phyloP scores from a whole-genome alignment of 2,329 filamentous ascomycete genomes.

The Diaporthe sp. region DNA sequence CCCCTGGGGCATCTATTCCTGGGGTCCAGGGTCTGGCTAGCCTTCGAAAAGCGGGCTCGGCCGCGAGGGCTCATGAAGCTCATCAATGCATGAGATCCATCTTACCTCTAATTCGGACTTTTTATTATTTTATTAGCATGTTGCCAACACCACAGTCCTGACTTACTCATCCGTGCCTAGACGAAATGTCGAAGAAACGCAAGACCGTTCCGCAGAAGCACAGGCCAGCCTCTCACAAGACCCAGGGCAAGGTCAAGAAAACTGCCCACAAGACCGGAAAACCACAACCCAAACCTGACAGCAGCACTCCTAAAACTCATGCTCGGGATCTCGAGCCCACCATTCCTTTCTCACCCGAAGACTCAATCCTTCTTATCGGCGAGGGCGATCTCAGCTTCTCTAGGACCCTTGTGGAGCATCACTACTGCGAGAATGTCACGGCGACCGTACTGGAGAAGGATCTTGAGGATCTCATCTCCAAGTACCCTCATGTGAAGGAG shows the following conservation, averaged over 20 bases:
- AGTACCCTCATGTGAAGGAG: constrained; percentile 77
- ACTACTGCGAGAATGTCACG: constrained; percentile 73
- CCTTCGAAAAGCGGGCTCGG: constrained; percentile 28
- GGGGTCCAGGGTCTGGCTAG: constrained; percentile 16
- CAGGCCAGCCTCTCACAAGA: constrained; percentile 26
- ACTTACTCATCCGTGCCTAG: not conserved
- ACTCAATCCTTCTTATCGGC: constrained; percentile 80
- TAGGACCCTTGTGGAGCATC: constrained; percentile 71
- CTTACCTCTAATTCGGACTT: not conserved
- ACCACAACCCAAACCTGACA: constrained; percentile 37
- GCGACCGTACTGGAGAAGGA: constrained; percentile 75
- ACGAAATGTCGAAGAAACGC: constrained; percentile 46
- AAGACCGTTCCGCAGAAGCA: constrained; percentile 47
- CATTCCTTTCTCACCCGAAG: constrained; percentile 74
- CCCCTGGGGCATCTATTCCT: not conserved
- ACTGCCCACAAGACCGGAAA: constrained; percentile 27
- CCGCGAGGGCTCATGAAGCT: constrained; percentile 21
- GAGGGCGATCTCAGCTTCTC: constrained; percentile 87
- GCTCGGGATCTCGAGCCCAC: constrained; percentile 53
- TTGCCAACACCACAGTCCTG: not conserved
- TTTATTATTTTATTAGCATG: not conserved
- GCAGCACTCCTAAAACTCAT: constrained; percentile 33
- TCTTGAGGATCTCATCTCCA: constrained; percentile 68
- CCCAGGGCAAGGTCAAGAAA: constrained; percentile 24
- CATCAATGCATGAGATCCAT: constrained; percentile 17